Evolutionary conservation across 2,329 filamentous ascomycete genomes (phyloP), one percentile per base, ranked within the genome.

Genomic region (Penicillium italicum): DNA sequence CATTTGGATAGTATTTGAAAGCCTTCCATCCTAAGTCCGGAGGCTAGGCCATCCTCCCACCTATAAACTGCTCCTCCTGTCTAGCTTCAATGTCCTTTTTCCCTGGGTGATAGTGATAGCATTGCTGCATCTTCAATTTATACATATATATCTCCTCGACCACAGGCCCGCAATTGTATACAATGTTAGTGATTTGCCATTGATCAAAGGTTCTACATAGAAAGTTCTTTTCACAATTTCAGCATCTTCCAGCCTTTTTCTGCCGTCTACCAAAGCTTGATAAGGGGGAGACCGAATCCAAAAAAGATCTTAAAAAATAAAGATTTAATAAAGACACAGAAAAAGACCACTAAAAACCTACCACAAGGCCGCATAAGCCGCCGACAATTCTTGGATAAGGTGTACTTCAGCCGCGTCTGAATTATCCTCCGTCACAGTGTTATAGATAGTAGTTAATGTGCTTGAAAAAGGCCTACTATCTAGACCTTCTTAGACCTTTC

Each of bases 21-120:
- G 4, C 67, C 70, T 22, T 68, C 65, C 0, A 76, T 73, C 58
- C 58, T n/a, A n/a, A n/a, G n/a, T n/a, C n/a, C n/a, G n/a, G 24
- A 24, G 24, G 24, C 8, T n/a, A 43, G 14, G 22, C 31, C 2
- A 36, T 44, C 20, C 16, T 51, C 11, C n/a, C 31, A 14, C 40
- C 44, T 16, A 30, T 45, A 14, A 18, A 31, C 16, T 38, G 18
- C 33, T 45, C 31, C n/a, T 38, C 33, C 2, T 12, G 24, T 7
- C 31, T 51, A 14, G 22, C 12, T 38, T 33, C 10, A 5, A 34
- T 18, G 3, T 45, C 33, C 7, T 31, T 46, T 36, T 46, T 38
- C 16, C 8, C 33, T 16, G 4, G 18, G 14, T 14, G 49, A 44
- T 28, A 20, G n/a, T 8, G 31, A 31, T 16, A 10, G 9, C 5